These are phyloP conservation scores for Fusarium globosum DNA, from an alignment of 2,329 filamentous ascomycete species.

Conservation along the genomic window DNA sequence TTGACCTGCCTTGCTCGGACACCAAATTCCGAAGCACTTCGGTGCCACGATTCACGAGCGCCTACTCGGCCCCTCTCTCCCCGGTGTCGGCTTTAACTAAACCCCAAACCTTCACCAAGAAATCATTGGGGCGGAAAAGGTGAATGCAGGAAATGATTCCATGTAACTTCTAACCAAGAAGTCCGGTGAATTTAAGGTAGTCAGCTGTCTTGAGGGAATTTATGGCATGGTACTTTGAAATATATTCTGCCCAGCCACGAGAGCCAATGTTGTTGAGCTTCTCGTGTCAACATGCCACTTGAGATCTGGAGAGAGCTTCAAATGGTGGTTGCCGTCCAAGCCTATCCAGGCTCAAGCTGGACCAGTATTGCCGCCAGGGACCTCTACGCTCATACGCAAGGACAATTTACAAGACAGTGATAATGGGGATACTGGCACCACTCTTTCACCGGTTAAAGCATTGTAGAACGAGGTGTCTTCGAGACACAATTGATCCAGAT, in stretches of 20 bases:
- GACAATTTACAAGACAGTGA: background rate
- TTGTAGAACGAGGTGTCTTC: background rate
- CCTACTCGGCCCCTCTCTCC: slow-evolving; percentile 39
- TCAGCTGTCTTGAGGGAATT: slow-evolving; percentile 40
- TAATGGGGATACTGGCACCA: background rate
- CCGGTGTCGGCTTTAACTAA: slow-evolving; percentile 42
- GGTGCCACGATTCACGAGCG: slow-evolving; percentile 14
- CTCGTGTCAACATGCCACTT: slow-evolving; percentile 17
- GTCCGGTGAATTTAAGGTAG: slow-evolving; percentile 13
- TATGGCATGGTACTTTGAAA: slow-evolving; percentile 7
- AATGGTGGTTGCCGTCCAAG: background rate
- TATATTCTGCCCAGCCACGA: background rate
- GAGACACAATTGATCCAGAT: background rate
- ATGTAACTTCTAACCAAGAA: slow-evolving; percentile 12
- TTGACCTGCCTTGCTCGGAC: slow-evolving; percentile 27
- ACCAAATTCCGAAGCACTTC: slow-evolving; percentile 37
- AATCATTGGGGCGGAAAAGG: slow-evolving; percentile 42
- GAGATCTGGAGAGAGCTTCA: slow-evolving; percentile 10
- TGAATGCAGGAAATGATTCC: slow-evolving; percentile 1
- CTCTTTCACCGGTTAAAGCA: background rate
- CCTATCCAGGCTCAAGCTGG: background rate
- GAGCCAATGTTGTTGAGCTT: slow-evolving; percentile 10
- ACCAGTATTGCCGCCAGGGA: background rate
- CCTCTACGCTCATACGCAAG: background rate
- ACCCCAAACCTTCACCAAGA: slow-evolving; percentile 25